A percentile compares a stretch with the other conserved stretches of the same genome.
phyloP scores from a whole-genome alignment of 768 basidiomycete species.

The Amanita phalloides region DNA sequence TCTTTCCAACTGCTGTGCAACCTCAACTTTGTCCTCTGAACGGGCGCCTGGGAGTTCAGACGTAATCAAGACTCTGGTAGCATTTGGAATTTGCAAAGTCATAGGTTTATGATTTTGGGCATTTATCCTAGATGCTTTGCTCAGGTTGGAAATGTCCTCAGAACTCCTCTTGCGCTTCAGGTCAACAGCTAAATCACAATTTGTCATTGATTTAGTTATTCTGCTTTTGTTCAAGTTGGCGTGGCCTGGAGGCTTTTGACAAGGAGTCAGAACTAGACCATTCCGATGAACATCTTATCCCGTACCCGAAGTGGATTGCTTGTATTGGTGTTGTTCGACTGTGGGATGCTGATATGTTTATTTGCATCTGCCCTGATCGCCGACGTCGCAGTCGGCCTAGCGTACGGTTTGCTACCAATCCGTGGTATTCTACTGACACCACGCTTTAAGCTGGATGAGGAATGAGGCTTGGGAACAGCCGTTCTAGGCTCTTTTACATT shows the following conservation, averaged over 20 bases:
- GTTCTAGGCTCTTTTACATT: not conserved
- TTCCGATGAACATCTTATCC: not conserved
- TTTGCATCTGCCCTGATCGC: not conserved
- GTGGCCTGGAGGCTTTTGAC: not conserved
- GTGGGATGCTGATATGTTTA: not conserved
- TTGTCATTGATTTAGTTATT: not conserved
- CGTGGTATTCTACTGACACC: conserved; percentile 51
- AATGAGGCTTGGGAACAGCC: not conserved
- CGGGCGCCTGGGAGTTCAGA: not conserved
- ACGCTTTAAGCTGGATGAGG: conserved; percentile 28
- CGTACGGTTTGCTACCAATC: conserved; percentile 48
- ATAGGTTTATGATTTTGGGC: conserved; percentile 18
- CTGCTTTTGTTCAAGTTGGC: not conserved
- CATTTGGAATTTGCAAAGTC: not conserved
- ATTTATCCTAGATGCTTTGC: conserved; percentile 17
- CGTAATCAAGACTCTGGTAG: not conserved
- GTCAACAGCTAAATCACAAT: conserved; percentile 5
- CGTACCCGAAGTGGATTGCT: not conserved
- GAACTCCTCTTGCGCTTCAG: conserved; percentile 33
- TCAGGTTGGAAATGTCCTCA: conserved; percentile 15
- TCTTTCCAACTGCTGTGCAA: not conserved
- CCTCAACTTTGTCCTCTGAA: not conserved
- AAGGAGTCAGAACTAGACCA: not conserved
- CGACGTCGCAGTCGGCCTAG: conserved; percentile 20
- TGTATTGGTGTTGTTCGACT: not conserved